A percentile compares a stretch with the other conserved stretches of the same genome.
phyloP scores from a whole-genome alignment of 352 stramenopile genomes.

The Phytophthora ramorum region DNA sequence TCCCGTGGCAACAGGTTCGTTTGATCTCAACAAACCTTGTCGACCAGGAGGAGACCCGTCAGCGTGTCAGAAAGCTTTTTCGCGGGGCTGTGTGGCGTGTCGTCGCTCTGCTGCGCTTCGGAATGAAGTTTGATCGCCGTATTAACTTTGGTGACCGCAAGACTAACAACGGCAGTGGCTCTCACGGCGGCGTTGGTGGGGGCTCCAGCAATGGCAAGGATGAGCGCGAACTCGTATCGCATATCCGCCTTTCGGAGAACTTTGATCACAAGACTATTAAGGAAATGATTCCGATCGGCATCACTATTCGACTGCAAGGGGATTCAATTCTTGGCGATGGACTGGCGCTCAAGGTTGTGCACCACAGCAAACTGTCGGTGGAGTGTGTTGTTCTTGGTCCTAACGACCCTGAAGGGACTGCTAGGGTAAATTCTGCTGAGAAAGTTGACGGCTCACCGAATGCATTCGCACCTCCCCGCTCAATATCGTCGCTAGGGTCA shows the following conservation, averaged over 20 bases:
- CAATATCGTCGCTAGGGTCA: slow-evolving; percentile 45
- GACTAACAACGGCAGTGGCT: slow-evolving; percentile 30
- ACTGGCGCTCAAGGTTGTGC: slow-evolving; percentile 79
- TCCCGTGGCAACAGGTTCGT: slow-evolving; percentile 74
- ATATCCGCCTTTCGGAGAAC: slow-evolving; percentile 88
- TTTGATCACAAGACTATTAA: slow-evolving; percentile 93
- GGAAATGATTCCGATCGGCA: slow-evolving; percentile 88
- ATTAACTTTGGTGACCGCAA: slow-evolving; percentile 82
- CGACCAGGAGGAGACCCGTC: slow-evolving; percentile 83
- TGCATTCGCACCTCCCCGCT: slow-evolving; percentile 40
- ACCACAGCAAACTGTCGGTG: slow-evolving; percentile 86
- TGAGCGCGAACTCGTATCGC: slow-evolving; percentile 63
- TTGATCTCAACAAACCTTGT: slow-evolving; percentile 90
- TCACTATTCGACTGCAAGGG: slow-evolving; percentile 81
- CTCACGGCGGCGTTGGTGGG: slow-evolving; percentile 15
- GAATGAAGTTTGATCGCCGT: slow-evolving; percentile 88
- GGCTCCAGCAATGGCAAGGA: slow-evolving; percentile 29
- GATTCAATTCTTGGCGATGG: slow-evolving; percentile 82
- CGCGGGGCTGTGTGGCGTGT: slow-evolving; percentile 87
- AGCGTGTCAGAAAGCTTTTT: slow-evolving; percentile 85
- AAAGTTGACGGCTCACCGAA: slow-evolving; percentile 21
- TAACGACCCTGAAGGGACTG: slow-evolving; percentile 37
- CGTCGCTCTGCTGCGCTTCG: slow-evolving; percentile 87
- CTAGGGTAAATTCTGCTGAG: neutral
- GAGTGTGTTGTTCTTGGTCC: slow-evolving; percentile 81